These are phyloP conservation scores for Calonectria hongkongensis DNA, from an alignment of 2,329 filamentous ascomycete genomes.

Conservation along the genomic window DNA sequence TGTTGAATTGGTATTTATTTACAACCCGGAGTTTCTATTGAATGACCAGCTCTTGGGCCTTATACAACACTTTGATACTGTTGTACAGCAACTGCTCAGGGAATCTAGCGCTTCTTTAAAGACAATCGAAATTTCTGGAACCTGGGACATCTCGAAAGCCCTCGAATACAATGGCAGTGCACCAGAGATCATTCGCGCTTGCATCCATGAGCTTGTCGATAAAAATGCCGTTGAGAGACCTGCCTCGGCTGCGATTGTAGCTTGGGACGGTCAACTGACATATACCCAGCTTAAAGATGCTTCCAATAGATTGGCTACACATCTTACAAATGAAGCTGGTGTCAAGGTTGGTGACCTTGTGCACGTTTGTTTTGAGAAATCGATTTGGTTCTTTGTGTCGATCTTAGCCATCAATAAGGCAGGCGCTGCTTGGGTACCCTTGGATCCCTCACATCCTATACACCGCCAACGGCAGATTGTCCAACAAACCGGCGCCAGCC, in stretches of 20 bases:
- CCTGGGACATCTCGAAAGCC: constrained; percentile 14
- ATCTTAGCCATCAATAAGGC: constrained; percentile 34
- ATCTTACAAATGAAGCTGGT: constrained; percentile 30
- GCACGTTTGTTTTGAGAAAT: constrained; percentile 35
- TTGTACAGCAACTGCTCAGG: constrained; percentile 3
- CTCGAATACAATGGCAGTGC: constrained; percentile 19
- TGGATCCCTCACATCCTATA: constrained; percentile 30
- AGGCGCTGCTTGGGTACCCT: constrained; percentile 26
- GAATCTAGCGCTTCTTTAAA: background rate
- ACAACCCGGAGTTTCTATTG: constrained; percentile 32
- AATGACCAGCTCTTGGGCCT: background rate
- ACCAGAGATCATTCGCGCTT: background rate
- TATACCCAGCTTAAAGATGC: constrained; percentile 43
- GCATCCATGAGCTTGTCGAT: constrained; percentile 49
- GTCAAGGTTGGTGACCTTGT: constrained; percentile 33
- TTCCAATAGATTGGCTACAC: constrained; percentile 28
- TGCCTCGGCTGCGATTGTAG: constrained; percentile 44
- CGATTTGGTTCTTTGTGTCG: constrained; percentile 28
- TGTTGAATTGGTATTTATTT: constrained; percentile 45
- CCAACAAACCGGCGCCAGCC: constrained; percentile 1
- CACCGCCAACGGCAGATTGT: constrained; percentile 29
- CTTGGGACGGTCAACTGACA: constrained; percentile 55
- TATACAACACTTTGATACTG: background rate
- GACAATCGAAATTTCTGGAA: constrained; percentile 4
- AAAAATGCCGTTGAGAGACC: constrained; percentile 33